Conservation (phyloP, 2,329 filamentous ascomycete species). For the Fusarium setosum region DNA sequence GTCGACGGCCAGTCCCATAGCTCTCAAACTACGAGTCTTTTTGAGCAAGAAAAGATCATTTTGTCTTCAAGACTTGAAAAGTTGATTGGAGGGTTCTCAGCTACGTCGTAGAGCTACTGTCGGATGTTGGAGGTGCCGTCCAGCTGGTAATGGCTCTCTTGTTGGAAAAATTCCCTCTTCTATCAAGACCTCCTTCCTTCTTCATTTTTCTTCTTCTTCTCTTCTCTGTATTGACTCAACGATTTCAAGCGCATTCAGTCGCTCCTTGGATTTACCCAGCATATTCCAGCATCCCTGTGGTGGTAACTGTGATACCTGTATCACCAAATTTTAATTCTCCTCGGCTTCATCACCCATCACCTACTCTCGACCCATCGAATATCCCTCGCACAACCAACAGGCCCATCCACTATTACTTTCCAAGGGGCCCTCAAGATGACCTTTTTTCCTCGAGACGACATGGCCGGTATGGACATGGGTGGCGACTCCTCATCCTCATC, state of each 20-base stretch:
- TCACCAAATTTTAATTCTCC: too few species aligned
- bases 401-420: too few species aligned
- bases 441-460: conserved; percentile 40
- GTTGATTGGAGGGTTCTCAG: not conserved
- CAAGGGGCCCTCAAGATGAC: too few species aligned
- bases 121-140: not conserved
- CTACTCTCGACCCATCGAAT: not conserved
- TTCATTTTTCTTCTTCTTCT: not conserved
- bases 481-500: conserved; percentile 24
- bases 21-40: conserved; percentile 18
- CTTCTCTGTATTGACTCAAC: too few species aligned
- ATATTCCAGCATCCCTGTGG: too few species aligned
- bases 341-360: too few species aligned
- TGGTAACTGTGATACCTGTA: too few species aligned
- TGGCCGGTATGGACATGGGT: conserved; percentile 38
- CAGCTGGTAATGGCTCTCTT: not conserved
- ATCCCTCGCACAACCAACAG: not conserved
- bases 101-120: not conserved
- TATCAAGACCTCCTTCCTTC: too few species aligned
- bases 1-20: not conserved
- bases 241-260: too few species aligned
- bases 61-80: not conserved
- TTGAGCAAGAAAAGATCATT: conserved; percentile 32
- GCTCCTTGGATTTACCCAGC: too few species aligned
- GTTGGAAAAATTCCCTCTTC: not conserved